Percentiles rank a stretch among this genome's conserved stretches.
Evolutionary conservation across 2,329 filamentous ascomycete species (phyloP).

Genomic region (Colletotrichum siamense): DNA sequence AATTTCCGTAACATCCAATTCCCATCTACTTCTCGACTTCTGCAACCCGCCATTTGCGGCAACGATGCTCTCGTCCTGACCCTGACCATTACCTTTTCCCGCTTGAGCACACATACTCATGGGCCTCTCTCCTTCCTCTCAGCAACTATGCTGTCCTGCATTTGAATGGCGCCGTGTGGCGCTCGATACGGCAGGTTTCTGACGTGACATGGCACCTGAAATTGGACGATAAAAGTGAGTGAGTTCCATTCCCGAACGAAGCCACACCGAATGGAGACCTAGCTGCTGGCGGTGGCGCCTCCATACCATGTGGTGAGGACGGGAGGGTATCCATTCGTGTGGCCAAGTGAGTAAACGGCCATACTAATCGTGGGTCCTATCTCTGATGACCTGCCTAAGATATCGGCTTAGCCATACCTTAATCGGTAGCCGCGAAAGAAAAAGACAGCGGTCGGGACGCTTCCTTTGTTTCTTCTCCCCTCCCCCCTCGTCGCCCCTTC

Average conservation of each 20-base stretch:
- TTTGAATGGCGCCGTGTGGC: background rate
- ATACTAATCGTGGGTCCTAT: background rate
- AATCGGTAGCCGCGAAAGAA: background rate
- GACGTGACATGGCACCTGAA: background rate
- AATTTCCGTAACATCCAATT: background rate
- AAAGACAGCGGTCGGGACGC: background rate
- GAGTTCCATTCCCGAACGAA: background rate
- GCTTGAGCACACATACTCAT: background rate
- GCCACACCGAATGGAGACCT: background rate
- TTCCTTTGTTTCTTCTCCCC: background rate
- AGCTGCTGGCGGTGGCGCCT: background rate
- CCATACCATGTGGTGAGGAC: background rate
- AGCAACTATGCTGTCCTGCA: background rate
- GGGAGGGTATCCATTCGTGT: background rate
- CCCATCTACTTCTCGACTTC: background rate
- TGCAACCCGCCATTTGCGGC: background rate
- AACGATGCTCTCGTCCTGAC: background rate
- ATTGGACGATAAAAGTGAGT: background rate
- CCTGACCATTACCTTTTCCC: background rate
- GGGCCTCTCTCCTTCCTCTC: background rate
- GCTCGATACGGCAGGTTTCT: background rate
- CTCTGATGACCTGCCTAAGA: background rate
- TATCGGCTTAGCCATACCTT: background rate
- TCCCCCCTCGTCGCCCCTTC: background rate
- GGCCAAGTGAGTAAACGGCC: background rate